Evolutionary conservation across 75 land plant genomes (phyloP).

Genomic region (Selaginella tamariscina): DNA sequence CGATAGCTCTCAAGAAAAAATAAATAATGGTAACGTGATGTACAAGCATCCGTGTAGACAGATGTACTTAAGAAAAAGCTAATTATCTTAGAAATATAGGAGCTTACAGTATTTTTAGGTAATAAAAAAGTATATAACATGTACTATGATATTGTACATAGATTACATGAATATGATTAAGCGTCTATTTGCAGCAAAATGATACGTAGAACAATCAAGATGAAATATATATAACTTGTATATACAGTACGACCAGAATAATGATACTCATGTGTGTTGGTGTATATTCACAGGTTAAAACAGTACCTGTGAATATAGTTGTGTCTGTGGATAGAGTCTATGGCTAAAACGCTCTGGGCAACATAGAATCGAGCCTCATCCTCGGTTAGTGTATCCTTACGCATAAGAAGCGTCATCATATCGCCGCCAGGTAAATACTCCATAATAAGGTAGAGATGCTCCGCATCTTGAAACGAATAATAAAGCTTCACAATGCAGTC

Average conservation of each 20-base stretch:
- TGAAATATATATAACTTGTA: not conserved
- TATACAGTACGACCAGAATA: not conserved
- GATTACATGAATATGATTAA: not conserved
- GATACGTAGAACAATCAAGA: not conserved
- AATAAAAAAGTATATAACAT: not conserved
- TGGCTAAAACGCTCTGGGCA: slow-evolving; percentile 75
- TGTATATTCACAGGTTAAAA: slow-evolving; percentile 3
- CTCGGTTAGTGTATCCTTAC: slow-evolving; percentile 70
- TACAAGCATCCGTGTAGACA: too few relatives aligned
- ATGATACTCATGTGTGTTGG: not conserved
- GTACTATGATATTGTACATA: not conserved
- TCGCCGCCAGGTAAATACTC: slow-evolving; percentile 95
- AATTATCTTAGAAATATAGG: not conserved
- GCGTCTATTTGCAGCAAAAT: slow-evolving; percentile 1
- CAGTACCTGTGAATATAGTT: slow-evolving; percentile 71
- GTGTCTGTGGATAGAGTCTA: slow-evolving; percentile 77
- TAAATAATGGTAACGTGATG: too few relatives aligned
- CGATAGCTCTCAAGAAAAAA: too few relatives aligned
- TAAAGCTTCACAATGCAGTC: slow-evolving; percentile 71
- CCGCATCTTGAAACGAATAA: slow-evolving; percentile 80
- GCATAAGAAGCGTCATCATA: slow-evolving; percentile 80
- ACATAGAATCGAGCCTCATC: slow-evolving; percentile 80
- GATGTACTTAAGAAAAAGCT: slow-evolving; percentile 2
- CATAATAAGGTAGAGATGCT: slow-evolving; percentile 87
- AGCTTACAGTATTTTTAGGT: not conserved